A percentile compares a stretch with the other conserved stretches of the same genome.
phyloP scores from a whole-genome alignment of 805 yeast genomes.

The Spathaspora girioi region DNA sequence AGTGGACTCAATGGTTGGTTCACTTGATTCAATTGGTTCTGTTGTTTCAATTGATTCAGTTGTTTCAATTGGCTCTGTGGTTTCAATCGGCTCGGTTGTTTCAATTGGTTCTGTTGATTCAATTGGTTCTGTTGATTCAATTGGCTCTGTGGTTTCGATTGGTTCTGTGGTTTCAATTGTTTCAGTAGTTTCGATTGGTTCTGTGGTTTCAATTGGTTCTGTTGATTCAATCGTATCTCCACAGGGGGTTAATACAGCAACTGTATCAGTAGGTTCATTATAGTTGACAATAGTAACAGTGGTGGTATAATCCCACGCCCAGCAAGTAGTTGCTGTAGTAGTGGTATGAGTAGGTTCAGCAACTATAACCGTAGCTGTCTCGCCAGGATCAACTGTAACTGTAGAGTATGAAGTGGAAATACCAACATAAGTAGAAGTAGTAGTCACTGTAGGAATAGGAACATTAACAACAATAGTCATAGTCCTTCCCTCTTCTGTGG shows the following conservation, averaged over 20 bases:
- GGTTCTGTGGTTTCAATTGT: too few species aligned
- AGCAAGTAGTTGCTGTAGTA: conserved; percentile 30
- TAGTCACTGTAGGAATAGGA: conserved; percentile 15
- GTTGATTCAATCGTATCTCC: not conserved
- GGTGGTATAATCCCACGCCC: not conserved
- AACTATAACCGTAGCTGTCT: conserved; percentile 14
- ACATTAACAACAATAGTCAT: conserved; percentile 19
- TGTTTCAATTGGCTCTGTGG: not conserved
- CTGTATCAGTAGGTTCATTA: not conserved
- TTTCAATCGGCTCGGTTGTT: too few species aligned
- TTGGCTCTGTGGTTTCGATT: not conserved
- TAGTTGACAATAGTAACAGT: not conserved
- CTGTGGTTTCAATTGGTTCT: too few species aligned
- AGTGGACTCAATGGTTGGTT: not conserved
- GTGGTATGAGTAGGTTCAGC: conserved; percentile 47
- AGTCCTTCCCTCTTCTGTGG: conserved; percentile 18
- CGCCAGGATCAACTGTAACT: conserved; percentile 13
- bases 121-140: too few species aligned
- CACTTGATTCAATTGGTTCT: not conserved
- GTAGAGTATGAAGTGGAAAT: conserved; percentile 11
- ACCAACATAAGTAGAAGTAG: conserved; percentile 12
- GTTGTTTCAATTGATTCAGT: too few species aligned
- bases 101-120: too few species aligned
- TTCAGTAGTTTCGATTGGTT: too few species aligned
- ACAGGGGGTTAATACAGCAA: not conserved